phyloP scores from a whole-genome alignment of 345 rosid genomes.

The Leavenworthia alabamica region DNA sequence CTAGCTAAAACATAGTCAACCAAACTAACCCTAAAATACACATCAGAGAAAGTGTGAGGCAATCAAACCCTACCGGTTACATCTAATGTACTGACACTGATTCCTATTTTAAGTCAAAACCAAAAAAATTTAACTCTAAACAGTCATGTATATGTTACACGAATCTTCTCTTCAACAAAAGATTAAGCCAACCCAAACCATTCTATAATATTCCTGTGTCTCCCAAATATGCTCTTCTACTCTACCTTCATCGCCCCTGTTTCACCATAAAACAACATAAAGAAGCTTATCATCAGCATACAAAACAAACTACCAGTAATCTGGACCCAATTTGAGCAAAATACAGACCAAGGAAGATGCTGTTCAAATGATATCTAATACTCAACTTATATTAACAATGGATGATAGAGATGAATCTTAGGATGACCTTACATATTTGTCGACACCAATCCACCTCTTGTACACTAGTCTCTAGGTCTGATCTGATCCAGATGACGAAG shows the following conservation, averaged over 20 bases:
- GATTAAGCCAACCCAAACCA: constrained; percentile 2
- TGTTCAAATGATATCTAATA: too few relatives aligned
- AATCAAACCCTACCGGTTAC: constrained; percentile 20
- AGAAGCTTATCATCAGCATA: neutral
- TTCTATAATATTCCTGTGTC: constrained; percentile 8
- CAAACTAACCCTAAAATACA: constrained; percentile 3
- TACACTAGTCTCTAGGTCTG: constrained; percentile 15
- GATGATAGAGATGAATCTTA: neutral
- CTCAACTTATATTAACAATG: too few relatives aligned
- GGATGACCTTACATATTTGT: constrained; percentile 21
- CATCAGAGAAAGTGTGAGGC: neutral
- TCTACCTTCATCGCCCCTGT: constrained; percentile 24
- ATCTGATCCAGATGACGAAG: constrained; percentile 89
- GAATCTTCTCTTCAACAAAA: constrained; percentile 8
- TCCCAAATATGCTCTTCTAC: constrained; percentile 22
- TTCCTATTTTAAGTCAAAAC: constrained; percentile 10
- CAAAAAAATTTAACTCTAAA: constrained; percentile 22
- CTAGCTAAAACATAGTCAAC: constrained; percentile 13
- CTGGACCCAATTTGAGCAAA: neutral
- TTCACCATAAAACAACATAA: constrained; percentile 11
- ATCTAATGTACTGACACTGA: constrained; percentile 14
- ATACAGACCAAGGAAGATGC: too few relatives aligned
- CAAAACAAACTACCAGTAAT: neutral
- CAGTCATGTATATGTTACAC: constrained; percentile 21
- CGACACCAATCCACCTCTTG: constrained; percentile 12